These are phyloP conservation scores for Pseudopithomyces chartarum DNA, from an alignment of 2,329 filamentous ascomycete species.

Conservation along the genomic window DNA sequence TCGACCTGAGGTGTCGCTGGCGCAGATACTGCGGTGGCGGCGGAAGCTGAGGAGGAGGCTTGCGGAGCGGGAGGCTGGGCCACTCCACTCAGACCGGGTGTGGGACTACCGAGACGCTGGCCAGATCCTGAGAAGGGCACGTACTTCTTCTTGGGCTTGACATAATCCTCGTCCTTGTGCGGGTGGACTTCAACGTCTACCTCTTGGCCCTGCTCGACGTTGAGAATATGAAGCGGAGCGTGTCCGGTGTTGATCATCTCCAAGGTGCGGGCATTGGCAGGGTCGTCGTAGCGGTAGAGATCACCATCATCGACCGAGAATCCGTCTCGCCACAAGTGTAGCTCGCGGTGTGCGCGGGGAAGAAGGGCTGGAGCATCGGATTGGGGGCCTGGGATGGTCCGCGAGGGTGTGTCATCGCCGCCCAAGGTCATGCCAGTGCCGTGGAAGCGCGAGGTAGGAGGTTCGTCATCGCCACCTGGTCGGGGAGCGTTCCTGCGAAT, in stretches of 20 bases:
- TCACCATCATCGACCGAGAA: slow-evolving; percentile 85
- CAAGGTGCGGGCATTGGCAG: slow-evolving; percentile 72
- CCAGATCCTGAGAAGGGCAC: slow-evolving; percentile 75
- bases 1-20: slow-evolving; percentile 51
- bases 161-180: slow-evolving; percentile 76
- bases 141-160: slow-evolving; percentile 73
- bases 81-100: slow-evolving; percentile 62
- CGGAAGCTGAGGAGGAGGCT: slow-evolving; percentile 39
- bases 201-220: slow-evolving; percentile 74
- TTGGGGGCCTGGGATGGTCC: slow-evolving; percentile 67
- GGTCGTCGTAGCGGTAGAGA: slow-evolving; percentile 78
- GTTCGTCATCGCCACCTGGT: slow-evolving; percentile 59
- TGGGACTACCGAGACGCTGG: slow-evolving; percentile 76
- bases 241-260: slow-evolving; percentile 77
- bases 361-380: slow-evolving; percentile 43
- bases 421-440: slow-evolving; percentile 78
- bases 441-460: slow-evolving; percentile 62
- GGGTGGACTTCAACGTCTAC: slow-evolving; percentile 78
- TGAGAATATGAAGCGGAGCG: slow-evolving; percentile 77
- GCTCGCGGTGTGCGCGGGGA: slow-evolving; percentile 66
- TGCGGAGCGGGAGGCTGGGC: slow-evolving; percentile 41
- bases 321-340: slow-evolving; percentile 83
- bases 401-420: slow-evolving; percentile 75
- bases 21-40: slow-evolving; percentile 29
- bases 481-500: slow-evolving; percentile 63